These are phyloP conservation scores for Aurantiochytrium sp. DNA, from an alignment of 108 stramenopile genomes.

Conservation along the genomic window DNA sequence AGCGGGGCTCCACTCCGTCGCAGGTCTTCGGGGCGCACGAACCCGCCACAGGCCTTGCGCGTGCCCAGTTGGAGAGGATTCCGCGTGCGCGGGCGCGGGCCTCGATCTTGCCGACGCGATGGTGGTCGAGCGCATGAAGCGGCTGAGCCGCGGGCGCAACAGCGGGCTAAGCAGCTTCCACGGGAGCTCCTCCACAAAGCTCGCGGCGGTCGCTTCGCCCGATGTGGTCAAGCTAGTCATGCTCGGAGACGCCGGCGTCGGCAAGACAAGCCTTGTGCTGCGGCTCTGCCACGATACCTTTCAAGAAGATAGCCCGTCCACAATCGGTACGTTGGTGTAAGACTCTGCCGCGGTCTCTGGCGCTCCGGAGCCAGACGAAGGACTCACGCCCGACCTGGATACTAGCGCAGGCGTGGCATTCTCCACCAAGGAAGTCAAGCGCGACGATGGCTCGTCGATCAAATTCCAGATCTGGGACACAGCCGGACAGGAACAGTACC, in stretches of 20 bases:
- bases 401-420: background rate
- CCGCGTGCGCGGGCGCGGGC: too few relatives aligned
- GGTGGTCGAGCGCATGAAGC: too few relatives aligned
- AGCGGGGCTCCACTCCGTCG: too few relatives aligned
- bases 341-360: too few relatives aligned
- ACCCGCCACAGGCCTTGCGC: too few relatives aligned
- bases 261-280: constrained; percentile 34
- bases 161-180: background rate
- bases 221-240: constrained; percentile 34
- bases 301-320: background rate
- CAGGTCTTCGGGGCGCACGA: too few relatives aligned
- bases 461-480: constrained; percentile 53
- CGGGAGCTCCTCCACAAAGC: background rate
- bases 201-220: too few relatives aligned
- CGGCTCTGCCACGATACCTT: constrained; percentile 35
- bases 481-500: constrained; percentile 50
- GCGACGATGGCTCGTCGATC: background rate
- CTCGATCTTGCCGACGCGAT: too few relatives aligned
- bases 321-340: constrained; percentile 13
- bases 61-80: too few relatives aligned
- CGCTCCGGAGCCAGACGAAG: too few relatives aligned
- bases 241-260: constrained; percentile 45
- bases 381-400: too few relatives aligned
- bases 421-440: background rate
- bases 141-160: background rate